These are phyloP conservation scores for Lactifluus volemus DNA, from an alignment of 768 basidiomycete species.

Conservation along the genomic window DNA sequence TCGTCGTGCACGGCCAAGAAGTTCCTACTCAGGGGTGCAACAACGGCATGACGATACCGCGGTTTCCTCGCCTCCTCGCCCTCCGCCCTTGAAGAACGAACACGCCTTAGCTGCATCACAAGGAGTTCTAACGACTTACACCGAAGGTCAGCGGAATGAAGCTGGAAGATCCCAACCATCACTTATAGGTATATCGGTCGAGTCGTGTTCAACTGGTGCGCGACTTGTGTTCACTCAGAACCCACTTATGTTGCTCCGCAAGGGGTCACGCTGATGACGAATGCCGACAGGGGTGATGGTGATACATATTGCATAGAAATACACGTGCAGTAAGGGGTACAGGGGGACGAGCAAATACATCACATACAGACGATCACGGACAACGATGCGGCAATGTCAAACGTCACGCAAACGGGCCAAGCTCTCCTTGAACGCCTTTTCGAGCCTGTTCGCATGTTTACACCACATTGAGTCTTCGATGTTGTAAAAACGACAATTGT, in stretches of 20 bases:
- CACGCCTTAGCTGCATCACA: too few relatives aligned
- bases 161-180: too few relatives aligned
- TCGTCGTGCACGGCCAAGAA: too few relatives aligned
- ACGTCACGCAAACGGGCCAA: constrained; percentile 24
- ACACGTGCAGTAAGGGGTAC: constrained; percentile 12
- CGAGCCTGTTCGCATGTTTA: constrained; percentile 78
- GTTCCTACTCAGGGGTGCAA: too few relatives aligned
- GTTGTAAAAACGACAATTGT: constrained; percentile 88
- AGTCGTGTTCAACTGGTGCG: too few relatives aligned
- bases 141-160: too few relatives aligned
- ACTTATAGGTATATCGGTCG: too few relatives aligned
- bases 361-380: background rate
- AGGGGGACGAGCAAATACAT: background rate
- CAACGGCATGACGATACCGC: too few relatives aligned
- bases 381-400: background rate
- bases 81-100: too few relatives aligned
- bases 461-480: constrained; percentile 70
- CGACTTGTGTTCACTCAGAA: background rate
- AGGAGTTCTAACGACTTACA: too few relatives aligned
- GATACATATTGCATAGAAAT: constrained; percentile 15
- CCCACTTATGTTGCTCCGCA: background rate
- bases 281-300: background rate
- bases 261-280: background rate
- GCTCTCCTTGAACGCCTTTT: constrained; percentile 61
- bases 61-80: too few relatives aligned